These are phyloP conservation scores for Picea sitchensis DNA, from an alignment of 75 land plant genomes.

Conservation along the genomic window DNA sequence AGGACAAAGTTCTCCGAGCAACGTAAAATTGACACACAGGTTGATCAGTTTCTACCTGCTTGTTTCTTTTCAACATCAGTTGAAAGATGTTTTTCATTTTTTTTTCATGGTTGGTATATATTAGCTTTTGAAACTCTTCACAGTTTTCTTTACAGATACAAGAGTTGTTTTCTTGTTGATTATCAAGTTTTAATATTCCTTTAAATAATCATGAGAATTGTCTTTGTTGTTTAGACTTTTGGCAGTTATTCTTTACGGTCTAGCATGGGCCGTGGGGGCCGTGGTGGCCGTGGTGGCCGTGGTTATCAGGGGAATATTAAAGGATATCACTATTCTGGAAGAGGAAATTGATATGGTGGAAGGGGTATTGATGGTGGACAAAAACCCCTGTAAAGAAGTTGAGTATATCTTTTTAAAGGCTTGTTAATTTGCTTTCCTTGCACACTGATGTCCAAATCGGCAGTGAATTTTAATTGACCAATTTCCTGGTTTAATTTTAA, in stretches of 20 bases:
- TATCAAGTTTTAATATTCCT: background rate
- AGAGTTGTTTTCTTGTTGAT: background rate
- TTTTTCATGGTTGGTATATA: background rate
- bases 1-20: conserved; percentile 44
- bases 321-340: conserved; percentile 29
- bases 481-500: background rate
- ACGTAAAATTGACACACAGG: conserved; percentile 52
- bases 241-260: conserved; percentile 33
- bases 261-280: conserved; percentile 35
- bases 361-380: conserved; percentile 20
- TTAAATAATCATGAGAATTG: background rate
- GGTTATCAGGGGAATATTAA: conserved; percentile 34
- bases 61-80: background rate
- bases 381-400: background rate
- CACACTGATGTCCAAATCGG: background rate
- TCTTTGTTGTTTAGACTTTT: conserved; percentile 30
- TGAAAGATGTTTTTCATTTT: background rate
- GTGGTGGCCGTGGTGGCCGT: conserved; percentile 21
- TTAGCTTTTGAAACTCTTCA: background rate
- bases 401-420: background rate
- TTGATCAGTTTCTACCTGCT: conserved; percentile 2
- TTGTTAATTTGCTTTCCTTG: background rate
- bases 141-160: background rate
- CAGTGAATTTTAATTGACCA: background rate
- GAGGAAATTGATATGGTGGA: conserved; percentile 31